These are phyloP conservation scores for Astrothelium macrocarpum DNA, from an alignment of 495 filamentous ascomycete genomes.

Conservation along the genomic window DNA sequence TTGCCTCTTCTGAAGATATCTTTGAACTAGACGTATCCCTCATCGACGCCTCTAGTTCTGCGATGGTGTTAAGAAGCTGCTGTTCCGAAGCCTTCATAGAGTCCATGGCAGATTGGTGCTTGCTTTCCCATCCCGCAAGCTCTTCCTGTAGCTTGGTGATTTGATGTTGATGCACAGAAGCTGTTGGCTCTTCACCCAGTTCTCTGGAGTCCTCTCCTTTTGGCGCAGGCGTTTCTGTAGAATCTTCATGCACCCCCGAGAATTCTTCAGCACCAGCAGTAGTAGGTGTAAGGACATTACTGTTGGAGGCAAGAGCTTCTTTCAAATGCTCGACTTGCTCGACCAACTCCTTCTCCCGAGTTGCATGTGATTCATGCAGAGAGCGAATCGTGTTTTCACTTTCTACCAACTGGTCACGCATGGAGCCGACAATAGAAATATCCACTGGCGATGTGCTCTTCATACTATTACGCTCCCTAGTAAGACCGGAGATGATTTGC, in stretches of 20 bases:
- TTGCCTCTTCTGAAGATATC: slow-evolving; percentile 22
- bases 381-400: slow-evolving; percentile 70
- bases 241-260: slow-evolving; percentile 22
- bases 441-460: slow-evolving; percentile 77
- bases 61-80: slow-evolving; percentile 59
- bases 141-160: slow-evolving; percentile 67
- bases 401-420: slow-evolving; percentile 79
- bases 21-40: not conserved
- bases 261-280: slow-evolving; percentile 10
- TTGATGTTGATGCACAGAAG: slow-evolving; percentile 47
- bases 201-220: slow-evolving; percentile 22
- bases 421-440: slow-evolving; percentile 77
- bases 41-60: slow-evolving; percentile 54
- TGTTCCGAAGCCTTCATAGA: slow-evolving; percentile 65
- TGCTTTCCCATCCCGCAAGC: slow-evolving; percentile 60
- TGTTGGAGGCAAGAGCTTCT: slow-evolving; percentile 27
- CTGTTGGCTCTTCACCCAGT: slow-evolving; percentile 22
- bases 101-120: slow-evolving; percentile 60
- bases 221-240: slow-evolving; percentile 19
- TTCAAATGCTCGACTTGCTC: slow-evolving; percentile 60
- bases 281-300: slow-evolving; percentile 13
- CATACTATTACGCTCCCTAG: slow-evolving; percentile 81
- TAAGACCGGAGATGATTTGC: slow-evolving; percentile 86
- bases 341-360: slow-evolving; percentile 63
- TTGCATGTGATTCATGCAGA: slow-evolving; percentile 60